A percentile compares a stretch with the other conserved stretches of the same genome.
phyloP scores from a whole-genome alignment of 805 yeast genomes.

The Lipomyces starkeyi region DNA sequence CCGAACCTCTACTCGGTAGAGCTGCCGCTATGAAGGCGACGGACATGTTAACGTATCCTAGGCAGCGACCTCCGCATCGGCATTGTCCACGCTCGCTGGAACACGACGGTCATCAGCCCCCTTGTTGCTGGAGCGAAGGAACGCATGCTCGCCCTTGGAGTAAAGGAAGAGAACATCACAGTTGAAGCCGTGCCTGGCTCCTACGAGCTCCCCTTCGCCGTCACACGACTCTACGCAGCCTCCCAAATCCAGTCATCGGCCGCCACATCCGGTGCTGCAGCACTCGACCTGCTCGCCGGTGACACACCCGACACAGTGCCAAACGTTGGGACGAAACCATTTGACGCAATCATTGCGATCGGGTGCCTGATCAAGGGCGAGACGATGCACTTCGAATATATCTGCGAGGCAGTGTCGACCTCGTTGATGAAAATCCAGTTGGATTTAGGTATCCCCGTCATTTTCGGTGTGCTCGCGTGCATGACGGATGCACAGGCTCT shows the following conservation, averaged over 20 bases:
- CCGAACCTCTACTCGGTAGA: not conserved
- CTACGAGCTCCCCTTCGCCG: constrained; percentile 88
- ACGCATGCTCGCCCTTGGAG: constrained; percentile 68
- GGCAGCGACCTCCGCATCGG: constrained; percentile 65
- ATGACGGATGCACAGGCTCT: constrained; percentile 93
- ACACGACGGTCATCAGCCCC: constrained; percentile 72
- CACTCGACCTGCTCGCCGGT: constrained; percentile 34
- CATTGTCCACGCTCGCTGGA: constrained; percentile 97
- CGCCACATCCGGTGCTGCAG: constrained; percentile 20
- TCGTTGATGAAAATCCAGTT: constrained; percentile 84
- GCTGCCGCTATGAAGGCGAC: not conserved
- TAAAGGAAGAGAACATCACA: constrained; percentile 73
- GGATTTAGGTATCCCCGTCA: constrained; percentile 73
- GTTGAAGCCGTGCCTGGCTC: constrained; percentile 94
- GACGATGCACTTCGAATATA: constrained; percentile 98
- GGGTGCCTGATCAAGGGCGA: constrained; percentile 96
- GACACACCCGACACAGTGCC: constrained; percentile 18
- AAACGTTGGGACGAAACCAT: constrained; percentile 35
- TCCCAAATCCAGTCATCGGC: constrained; percentile 28
- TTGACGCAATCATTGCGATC: constrained; percentile 90
- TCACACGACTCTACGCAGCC: constrained; percentile 46
- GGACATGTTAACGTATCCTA: constrained; percentile 3
- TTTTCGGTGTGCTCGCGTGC: constrained; percentile 93
- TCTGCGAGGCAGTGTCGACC: constrained; percentile 85
- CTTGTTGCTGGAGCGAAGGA: constrained; percentile 77